Percentiles rank a stretch among this genome's conserved stretches.
These are phyloP conservation scores for Fragaria ananassa DNA, from an alignment of 306 rosid genomes.

Conservation along the genomic window DNA sequence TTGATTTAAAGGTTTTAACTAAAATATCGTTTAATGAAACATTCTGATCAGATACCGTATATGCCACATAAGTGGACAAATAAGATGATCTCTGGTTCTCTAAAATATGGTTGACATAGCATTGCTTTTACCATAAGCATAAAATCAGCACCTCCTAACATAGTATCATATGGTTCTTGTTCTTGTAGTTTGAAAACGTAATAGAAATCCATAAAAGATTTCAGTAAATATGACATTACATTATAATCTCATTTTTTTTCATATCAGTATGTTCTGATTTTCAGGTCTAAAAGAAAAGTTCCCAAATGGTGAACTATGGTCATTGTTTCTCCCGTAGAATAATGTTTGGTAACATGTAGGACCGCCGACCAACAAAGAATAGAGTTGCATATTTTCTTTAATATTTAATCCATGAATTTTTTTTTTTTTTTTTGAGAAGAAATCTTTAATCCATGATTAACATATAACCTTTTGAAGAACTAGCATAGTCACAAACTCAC, in stretches of 20 bases:
- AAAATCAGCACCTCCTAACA: too few relatives aligned
- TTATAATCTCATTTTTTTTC: neutral
- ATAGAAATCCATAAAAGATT: too few relatives aligned
- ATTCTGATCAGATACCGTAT: too few relatives aligned
- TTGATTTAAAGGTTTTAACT: too few relatives aligned
- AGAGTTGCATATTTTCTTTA: too few relatives aligned
- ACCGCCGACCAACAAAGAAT: neutral
- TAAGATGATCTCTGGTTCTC: too few relatives aligned
- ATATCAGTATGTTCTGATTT: neutral
- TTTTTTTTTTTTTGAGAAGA: too few relatives aligned
- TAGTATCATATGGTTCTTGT: neutral
- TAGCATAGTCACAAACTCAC: neutral
- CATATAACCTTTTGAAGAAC: neutral
- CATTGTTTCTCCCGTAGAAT: neutral
- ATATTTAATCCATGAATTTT: too few relatives aligned
- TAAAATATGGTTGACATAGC: accelerated
- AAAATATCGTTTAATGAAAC: neutral
- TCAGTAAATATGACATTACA: too few relatives aligned
- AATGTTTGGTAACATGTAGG: neutral
- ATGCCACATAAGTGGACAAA: too few relatives aligned
- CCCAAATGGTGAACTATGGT: neutral
- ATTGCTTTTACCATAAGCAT: neutral
- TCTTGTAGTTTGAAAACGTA: too few relatives aligned
- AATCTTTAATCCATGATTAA: too few relatives aligned
- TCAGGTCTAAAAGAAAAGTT: neutral